Evolutionary conservation across 129 eudicot genomes (phyloP), one percentile per base, ranked within the genome.

Genomic region (Mikania micrantha): DNA sequence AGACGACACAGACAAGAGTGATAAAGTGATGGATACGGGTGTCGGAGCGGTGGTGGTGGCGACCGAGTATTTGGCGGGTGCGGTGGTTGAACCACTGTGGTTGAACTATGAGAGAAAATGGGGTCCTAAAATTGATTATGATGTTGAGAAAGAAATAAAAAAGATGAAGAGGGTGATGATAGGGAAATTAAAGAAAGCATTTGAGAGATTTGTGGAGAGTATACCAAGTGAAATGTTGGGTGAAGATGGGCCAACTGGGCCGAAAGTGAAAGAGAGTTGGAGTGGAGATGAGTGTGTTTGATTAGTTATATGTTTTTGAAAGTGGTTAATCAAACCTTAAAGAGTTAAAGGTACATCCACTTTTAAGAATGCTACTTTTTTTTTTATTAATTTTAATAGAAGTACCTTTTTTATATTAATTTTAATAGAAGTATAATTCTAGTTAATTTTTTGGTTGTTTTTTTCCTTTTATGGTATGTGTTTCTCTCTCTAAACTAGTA

Each of bases 161-260:
- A 83, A 79, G 47, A 69, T 81, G 31, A 82, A 67, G 67, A 81
- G 57, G 39, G 11, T 76, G 56, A 63, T 89, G 85, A 90, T 87
- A 22, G 84, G 90, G 56, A 73, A 60, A 7, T 69, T 88, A 64
- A 85, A 74, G 75, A 47, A 32, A 17, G 67, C 67, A 12, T 78
- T 85, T 53, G 79, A 70, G 73, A 74, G 56, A 32, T 25, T 79
- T 64, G 76, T 85, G 52, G 81, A 42, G 50, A 60, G 79, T 70
- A 25, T 88, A 8, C 96, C 96, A 7, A 71, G 58, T 24, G 96
- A 85, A 64, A 79, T 83, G 64, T 67, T 85, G 70, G 96, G 92
- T 45, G 92, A 88, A 69, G 89, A 88, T 69, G 96, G 96, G 25
- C 96, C 96, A 13, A 81, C 83, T 40, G 96, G 96, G 3, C 92